Evolutionary conservation across 257 asterid genomes (phyloP).

Genomic region (Primulina eburnea): DNA sequence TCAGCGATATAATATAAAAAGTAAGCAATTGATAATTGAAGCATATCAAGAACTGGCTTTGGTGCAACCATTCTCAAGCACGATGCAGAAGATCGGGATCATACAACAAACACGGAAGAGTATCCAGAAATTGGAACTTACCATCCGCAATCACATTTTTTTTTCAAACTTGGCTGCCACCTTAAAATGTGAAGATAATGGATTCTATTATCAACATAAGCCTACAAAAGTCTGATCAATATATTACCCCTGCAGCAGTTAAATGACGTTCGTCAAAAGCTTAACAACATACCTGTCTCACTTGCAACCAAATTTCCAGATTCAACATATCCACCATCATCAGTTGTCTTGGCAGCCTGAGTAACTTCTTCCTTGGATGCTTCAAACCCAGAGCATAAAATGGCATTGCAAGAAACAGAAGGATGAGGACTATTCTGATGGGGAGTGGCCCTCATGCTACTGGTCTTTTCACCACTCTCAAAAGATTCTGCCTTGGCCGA

Average conservation of each 20-base stretch:
- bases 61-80: constrained; percentile 11
- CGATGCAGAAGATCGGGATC: constrained; percentile 18
- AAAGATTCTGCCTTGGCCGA: constrained; percentile 89
- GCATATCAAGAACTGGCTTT: constrained; percentile 17
- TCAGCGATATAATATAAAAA: constrained; percentile 7
- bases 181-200: constrained; percentile 10
- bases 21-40: constrained; percentile 2
- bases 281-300: constrained; percentile 53
- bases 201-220: neutral
- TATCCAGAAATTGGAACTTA: constrained; percentile 11
- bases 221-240: neutral
- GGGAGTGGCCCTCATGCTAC: constrained; percentile 53
- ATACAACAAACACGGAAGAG: neutral
- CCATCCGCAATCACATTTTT: neutral
- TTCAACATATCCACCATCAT: constrained; percentile 78
- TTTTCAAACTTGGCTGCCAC: neutral
- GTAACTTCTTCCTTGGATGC: constrained; percentile 91
- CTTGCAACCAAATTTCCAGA: constrained; percentile 66
- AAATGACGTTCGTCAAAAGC: constrained; percentile 18
- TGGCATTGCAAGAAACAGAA: constrained; percentile 96
- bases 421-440: constrained; percentile 75
- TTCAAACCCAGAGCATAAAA: constrained; percentile 78
- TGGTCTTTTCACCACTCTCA: constrained; percentile 93
- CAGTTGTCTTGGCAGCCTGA: constrained; percentile 70
- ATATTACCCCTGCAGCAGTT: constrained; percentile 7